Conservation (phyloP, 352 stramenopile species). For the Phytophthora agathidicida region DNA sequence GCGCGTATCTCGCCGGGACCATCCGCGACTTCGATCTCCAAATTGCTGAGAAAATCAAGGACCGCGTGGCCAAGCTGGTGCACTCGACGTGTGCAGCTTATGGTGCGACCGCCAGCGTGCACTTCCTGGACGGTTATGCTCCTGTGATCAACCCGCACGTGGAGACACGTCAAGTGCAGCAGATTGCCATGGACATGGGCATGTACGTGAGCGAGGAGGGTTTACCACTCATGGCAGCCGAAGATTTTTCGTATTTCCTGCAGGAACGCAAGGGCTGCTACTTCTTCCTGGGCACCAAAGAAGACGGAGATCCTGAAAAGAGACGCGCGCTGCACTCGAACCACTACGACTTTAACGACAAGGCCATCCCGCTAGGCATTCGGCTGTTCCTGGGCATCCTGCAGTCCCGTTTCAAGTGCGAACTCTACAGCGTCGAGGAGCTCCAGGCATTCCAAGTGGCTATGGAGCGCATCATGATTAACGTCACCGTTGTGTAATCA, state of each 20-base stretch:
- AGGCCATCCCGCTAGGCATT: conserved; percentile 82
- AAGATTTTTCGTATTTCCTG: conserved; percentile 95
- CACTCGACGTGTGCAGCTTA: conserved; percentile 84
- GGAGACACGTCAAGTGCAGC: conserved; percentile 79
- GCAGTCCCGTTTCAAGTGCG: conserved; percentile 68
- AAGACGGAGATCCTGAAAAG: conserved; percentile 59
- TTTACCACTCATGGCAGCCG: conserved; percentile 92
- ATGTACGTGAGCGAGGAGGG: conserved; percentile 82
- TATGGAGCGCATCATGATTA: conserved; percentile 73
- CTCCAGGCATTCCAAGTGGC: conserved; percentile 78
- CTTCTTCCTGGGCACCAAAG: conserved; percentile 86
- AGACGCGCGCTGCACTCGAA: conserved; percentile 77
- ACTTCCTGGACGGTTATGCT: conserved; percentile 75
- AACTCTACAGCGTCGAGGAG: conserved; percentile 71
- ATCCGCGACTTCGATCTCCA: conserved; percentile 93
- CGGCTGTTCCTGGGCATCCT: conserved; percentile 78
- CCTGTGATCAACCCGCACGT: conserved; percentile 82
- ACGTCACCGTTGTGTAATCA: conserved; percentile 45
- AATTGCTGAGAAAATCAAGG: conserved; percentile 81
- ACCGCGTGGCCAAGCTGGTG: conserved; percentile 86
- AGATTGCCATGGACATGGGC: conserved; percentile 72
- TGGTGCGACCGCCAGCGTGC: conserved; percentile 70
- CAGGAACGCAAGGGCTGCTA: conserved; percentile 86
- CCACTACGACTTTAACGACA: conserved; percentile 88
- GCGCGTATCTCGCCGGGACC: conserved; percentile 87